Conservation (phyloP, 352 stramenopile genomes). For the Phytophthora sp. region DNA sequence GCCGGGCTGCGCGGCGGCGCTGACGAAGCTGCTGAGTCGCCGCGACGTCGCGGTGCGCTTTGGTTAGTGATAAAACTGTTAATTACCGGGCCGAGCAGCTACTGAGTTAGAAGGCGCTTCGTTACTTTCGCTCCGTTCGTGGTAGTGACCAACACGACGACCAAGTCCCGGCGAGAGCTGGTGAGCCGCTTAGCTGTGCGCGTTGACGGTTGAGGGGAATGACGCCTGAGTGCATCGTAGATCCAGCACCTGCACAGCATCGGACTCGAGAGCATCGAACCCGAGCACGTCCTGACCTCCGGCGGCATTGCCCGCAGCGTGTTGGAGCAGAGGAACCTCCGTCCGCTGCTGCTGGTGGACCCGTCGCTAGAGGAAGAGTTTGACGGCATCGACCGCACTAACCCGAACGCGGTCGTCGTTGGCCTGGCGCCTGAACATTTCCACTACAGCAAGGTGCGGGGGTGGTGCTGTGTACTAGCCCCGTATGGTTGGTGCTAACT, state of each 20-base stretch:
- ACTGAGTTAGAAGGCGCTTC: too few relatives aligned
- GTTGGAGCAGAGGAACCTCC: conserved; percentile 41
- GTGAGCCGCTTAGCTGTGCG: conserved; percentile 15
- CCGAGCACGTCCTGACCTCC: conserved; percentile 51
- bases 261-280: conserved; percentile 42
- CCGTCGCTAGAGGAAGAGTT: conserved; percentile 55
- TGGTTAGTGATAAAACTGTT: too few relatives aligned
- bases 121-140: background rate
- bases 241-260: conserved; percentile 55
- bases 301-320: conserved; percentile 47
- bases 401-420: conserved; percentile 69
- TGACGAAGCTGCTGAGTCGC: conserved; percentile 41
- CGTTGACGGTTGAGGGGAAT: background rate
- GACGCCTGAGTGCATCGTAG: conserved; percentile 8
- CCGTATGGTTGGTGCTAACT: background rate
- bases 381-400: conserved; percentile 33
- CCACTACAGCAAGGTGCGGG: conserved; percentile 57
- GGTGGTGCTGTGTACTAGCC: background rate
- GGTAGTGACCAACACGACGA: conserved; percentile 77
- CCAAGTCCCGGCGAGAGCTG: conserved; percentile 53
- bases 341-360: conserved; percentile 54
- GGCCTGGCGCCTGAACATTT: conserved; percentile 56
- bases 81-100: too few relatives aligned
- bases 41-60: conserved; percentile 51
- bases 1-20: conserved; percentile 40